These are phyloP conservation scores for Hibiscus syriacus DNA, from an alignment of 345 rosid genomes.

Conservation along the genomic window DNA sequence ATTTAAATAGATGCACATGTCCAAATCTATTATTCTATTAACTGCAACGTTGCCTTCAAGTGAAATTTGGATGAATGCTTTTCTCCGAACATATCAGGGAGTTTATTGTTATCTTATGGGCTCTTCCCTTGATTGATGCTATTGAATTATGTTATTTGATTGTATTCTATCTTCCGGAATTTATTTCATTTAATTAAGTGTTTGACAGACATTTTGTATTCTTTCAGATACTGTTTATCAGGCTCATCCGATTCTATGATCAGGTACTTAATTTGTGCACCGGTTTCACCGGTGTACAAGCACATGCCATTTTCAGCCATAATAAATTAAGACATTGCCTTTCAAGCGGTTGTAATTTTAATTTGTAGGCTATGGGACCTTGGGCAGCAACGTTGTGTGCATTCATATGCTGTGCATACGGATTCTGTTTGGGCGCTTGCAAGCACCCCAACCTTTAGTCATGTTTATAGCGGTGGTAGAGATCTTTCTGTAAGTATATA, in stretches of 20 bases:
- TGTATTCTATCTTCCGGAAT: not conserved
- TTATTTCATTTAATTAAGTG: not conserved
- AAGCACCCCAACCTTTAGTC: conserved; percentile 88
- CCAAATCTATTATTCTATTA: not conserved
- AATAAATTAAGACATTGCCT: conserved; percentile 8
- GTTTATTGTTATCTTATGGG: not conserved
- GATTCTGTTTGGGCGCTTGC: conserved; percentile 99
- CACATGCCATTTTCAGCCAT: conserved; percentile 7
- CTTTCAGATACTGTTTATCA: conserved; percentile 86
- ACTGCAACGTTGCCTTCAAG: not conserved
- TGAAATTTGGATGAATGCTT: not conserved
- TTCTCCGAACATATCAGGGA: not conserved
- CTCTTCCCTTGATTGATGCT: not conserved
- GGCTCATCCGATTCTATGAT: conserved; percentile 99
- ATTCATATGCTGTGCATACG: conserved; percentile 98
- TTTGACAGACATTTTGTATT: conserved; percentile 12
- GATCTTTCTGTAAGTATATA: conserved; percentile 80
- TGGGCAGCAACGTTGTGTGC: conserved; percentile 98
- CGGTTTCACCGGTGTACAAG: conserved; percentile 2
- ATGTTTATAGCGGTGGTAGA: conserved; percentile 99
- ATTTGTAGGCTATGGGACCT: conserved; percentile 88
- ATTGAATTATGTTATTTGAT: not conserved
- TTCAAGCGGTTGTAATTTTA: conserved; percentile 19
- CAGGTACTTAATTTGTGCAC: conserved; percentile 43
- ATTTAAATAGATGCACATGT: not conserved